Percentiles rank a stretch among this genome's conserved stretches.
Evolutionary conservation across 495 filamentous ascomycete genomes (phyloP).

Genomic region (Hypoxylon cercidicola): DNA sequence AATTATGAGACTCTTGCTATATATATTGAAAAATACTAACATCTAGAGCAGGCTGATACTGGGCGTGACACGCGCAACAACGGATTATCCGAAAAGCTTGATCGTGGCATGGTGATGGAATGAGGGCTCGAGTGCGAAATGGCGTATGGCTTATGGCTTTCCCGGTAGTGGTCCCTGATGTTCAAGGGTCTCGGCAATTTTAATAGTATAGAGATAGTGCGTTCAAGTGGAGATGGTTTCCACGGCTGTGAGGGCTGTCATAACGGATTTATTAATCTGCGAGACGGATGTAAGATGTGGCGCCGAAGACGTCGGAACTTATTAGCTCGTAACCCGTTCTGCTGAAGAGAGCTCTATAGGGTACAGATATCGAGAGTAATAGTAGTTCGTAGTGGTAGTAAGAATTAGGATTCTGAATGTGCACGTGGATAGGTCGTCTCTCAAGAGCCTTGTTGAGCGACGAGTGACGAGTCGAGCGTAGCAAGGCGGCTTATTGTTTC

Average conservation of each 20-base stretch:
- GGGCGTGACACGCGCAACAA: slow-evolving; percentile 89
- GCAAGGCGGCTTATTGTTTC: slow-evolving; percentile 24
- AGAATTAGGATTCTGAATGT: slow-evolving; percentile 32
- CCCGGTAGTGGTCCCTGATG: slow-evolving; percentile 19
- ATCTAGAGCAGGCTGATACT: slow-evolving; percentile 92
- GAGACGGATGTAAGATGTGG: slow-evolving; percentile 6
- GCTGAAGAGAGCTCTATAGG: slow-evolving; percentile 6
- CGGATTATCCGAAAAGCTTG: slow-evolving; percentile 72
- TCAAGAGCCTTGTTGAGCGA: slow-evolving; percentile 15
- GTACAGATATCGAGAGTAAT: slow-evolving; percentile 8
- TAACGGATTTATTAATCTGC: slow-evolving; percentile 13
- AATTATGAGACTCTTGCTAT: slow-evolving; percentile 7
- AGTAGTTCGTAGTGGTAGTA: slow-evolving; percentile 11
- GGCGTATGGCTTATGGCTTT: slow-evolving; percentile 14
- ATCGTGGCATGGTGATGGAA: slow-evolving; percentile 52
- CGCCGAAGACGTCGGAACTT: slow-evolving; percentile 12
- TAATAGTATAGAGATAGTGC: slow-evolving; percentile 27
- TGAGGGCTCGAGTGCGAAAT: slow-evolving; percentile 23
- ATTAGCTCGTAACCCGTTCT: slow-evolving; percentile 3
- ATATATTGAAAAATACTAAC: slow-evolving; percentile 54
- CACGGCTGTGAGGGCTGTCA: slow-evolving; percentile 22
- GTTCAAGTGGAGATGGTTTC: slow-evolving; percentile 37
- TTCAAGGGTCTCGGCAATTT: slow-evolving; percentile 26
- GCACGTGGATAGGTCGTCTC: slow-evolving; percentile 33
- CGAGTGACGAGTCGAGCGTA: slow-evolving; percentile 8